Evolutionary conservation across 2,329 filamentous ascomycete species (phyloP).

Genomic region (Clonostachys rosea): DNA sequence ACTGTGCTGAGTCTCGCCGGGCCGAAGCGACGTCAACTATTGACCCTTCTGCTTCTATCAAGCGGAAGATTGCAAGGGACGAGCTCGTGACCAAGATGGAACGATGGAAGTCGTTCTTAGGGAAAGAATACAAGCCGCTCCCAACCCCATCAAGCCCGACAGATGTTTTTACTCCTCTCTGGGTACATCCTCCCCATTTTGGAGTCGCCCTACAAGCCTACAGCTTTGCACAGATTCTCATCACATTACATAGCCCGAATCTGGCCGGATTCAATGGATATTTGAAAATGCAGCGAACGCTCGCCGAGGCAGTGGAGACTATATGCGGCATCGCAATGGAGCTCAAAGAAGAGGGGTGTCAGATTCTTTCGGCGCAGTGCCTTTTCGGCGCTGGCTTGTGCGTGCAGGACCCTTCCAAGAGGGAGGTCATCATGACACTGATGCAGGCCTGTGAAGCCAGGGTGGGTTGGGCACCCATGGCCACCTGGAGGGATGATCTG

Average conservation of each 20-base stretch:
- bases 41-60: slow-evolving; percentile 1
- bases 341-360: slow-evolving; percentile 29
- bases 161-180: slow-evolving; percentile 35
- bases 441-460: slow-evolving; percentile 25
- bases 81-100: slow-evolving; percentile 12
- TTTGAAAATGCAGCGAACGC: slow-evolving; percentile 18
- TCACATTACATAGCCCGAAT: slow-evolving; percentile 19
- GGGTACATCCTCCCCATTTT: slow-evolving; percentile 42
- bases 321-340: slow-evolving; percentile 46
- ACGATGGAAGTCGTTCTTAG: slow-evolving; percentile 22
- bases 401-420: slow-evolving; percentile 26
- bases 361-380: slow-evolving; percentile 36
- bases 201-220: slow-evolving; percentile 46
- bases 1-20: slow-evolving; percentile 37
- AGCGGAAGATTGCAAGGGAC: slow-evolving; percentile 9
- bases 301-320: slow-evolving; percentile 12
- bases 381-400: slow-evolving; percentile 35
- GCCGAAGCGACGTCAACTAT: not conserved
- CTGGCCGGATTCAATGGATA: slow-evolving; percentile 33
- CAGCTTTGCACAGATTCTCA: slow-evolving; percentile 45
- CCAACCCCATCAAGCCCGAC: slow-evolving; percentile 17
- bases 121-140: slow-evolving; percentile 31
- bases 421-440: slow-evolving; percentile 25
- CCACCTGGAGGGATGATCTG: slow-evolving; percentile 22
- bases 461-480: slow-evolving; percentile 31